Conservation (phyloP, 2,329 filamentous ascomycete species). For the Pestalotiopsis sp. region DNA sequence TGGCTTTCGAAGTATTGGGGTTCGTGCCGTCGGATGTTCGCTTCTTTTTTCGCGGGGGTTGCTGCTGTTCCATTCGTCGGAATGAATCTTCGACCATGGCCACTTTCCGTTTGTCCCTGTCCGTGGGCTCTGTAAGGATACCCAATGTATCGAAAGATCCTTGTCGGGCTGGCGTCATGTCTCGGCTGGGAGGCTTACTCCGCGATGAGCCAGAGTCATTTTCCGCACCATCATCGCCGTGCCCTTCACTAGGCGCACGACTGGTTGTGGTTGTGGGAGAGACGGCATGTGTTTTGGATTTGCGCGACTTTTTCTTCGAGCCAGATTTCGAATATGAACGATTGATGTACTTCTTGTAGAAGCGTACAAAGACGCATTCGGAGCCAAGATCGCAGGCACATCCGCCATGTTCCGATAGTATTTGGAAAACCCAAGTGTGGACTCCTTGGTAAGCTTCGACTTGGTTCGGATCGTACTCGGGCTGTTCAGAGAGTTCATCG, state of each 20-base stretch:
- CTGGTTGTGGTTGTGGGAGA: constrained; percentile 68
- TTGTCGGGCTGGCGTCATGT: constrained; percentile 63
- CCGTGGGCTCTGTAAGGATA: constrained; percentile 65
- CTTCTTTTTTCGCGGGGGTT: constrained; percentile 64
- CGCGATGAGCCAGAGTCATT: constrained; percentile 58
- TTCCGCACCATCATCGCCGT: constrained; percentile 56
- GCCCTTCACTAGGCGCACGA: constrained; percentile 65
- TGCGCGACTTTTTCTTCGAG: constrained; percentile 50
- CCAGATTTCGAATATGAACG: constrained; percentile 44
- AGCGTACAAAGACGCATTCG: constrained; percentile 66
- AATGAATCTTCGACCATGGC: constrained; percentile 67
- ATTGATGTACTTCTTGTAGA: constrained; percentile 59
- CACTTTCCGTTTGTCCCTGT: constrained; percentile 69
- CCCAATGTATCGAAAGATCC: constrained; percentile 62
- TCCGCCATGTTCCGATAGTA: constrained; percentile 77
- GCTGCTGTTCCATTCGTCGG: constrained; percentile 62
- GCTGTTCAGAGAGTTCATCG: constrained; percentile 54
- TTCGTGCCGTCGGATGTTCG: constrained; percentile 57
- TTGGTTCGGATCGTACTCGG: constrained; percentile 59
- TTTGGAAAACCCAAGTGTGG: constrained; percentile 66
- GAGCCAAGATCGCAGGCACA: constrained; percentile 72
- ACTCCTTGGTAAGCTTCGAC: constrained; percentile 60
- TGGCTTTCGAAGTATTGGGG: constrained; percentile 38
- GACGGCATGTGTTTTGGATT: constrained; percentile 55
- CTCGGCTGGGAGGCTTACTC: constrained; percentile 69